Percentiles rank a stretch among this genome's conserved stretches.
These are phyloP conservation scores for Penicillium sp. DNA, from an alignment of 2,329 filamentous ascomycete genomes.

Conservation along the genomic window DNA sequence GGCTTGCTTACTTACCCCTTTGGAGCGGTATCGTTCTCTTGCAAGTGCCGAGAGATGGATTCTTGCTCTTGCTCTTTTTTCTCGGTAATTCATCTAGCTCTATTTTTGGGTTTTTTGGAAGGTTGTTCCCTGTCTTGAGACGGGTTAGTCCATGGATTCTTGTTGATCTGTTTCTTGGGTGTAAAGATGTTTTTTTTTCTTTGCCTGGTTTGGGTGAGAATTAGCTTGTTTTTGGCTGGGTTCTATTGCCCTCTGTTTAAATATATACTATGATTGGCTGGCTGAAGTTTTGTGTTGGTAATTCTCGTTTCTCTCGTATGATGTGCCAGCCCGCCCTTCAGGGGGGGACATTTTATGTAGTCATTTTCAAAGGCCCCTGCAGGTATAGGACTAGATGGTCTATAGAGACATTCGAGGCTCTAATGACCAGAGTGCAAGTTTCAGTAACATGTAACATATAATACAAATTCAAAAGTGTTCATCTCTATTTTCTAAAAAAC, in stretches of 20 bases:
- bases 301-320: background rate
- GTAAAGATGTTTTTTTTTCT: background rate
- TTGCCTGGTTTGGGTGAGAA: background rate
- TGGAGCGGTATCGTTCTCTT: constrained; percentile 3
- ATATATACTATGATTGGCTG: background rate
- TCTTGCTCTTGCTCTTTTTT: constrained; percentile 4
- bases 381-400: too few species aligned
- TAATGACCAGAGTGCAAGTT: too few species aligned
- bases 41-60: constrained; percentile 1
- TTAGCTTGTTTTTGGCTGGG: background rate
- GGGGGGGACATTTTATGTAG: background rate
- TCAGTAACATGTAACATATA: background rate
- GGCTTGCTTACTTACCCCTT: background rate
- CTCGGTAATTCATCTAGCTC: constrained; percentile 1
- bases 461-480: background rate
- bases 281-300: background rate
- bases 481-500: background rate
- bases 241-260: background rate
- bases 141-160: background rate
- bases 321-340: background rate
- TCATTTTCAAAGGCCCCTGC: too few species aligned
- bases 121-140: background rate
- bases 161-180: background rate
- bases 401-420: background rate
- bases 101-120: background rate